These are phyloP conservation scores for Neofusicoccum cordaticola DNA, from an alignment of 2,329 filamentous ascomycete genomes.

Conservation along the genomic window DNA sequence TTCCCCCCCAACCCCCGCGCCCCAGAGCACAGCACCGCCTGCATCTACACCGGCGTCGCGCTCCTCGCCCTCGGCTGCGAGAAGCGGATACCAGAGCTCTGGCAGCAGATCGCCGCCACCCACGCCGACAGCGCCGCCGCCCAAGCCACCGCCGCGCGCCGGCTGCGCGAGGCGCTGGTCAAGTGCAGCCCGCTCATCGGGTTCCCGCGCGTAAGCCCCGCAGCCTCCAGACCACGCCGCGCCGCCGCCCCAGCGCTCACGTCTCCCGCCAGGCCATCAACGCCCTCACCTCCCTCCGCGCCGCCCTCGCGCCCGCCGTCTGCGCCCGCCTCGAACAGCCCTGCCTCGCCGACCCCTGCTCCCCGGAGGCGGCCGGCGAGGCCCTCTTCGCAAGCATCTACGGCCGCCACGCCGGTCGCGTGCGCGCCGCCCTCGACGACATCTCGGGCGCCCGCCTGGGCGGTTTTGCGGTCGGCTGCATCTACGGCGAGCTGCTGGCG, in stretches of 20 bases:
- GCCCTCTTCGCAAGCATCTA: conserved; percentile 16
- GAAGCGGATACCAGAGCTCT: conserved; percentile 6
- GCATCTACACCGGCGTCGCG: not conserved
- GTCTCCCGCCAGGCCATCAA: conserved; percentile 4
- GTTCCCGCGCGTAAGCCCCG: conserved; percentile 6
- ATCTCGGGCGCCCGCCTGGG: conserved; percentile 15
- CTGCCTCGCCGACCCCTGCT: too few relatives aligned
- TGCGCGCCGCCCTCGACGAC: conserved; percentile 10
- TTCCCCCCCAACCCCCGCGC: not conserved
- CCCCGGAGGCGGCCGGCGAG: not conserved
- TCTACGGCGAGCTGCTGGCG: conserved; percentile 17
- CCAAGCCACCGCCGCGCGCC: not conserved
- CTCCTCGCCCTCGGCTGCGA: conserved; percentile 9
- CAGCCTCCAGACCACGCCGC: too few relatives aligned
- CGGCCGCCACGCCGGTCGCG: conserved; percentile 16
- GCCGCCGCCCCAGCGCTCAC: not conserved
- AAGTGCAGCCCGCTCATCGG: conserved; percentile 15
- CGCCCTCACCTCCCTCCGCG: conserved; percentile 11
- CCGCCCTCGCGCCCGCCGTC: not conserved
- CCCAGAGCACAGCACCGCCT: conserved; percentile 3
- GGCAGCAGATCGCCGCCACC: not conserved
- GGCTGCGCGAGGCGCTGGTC: conserved; percentile 3
- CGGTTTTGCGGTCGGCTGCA: conserved; percentile 14
- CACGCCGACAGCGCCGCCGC: not conserved
- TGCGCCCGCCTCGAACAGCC: not conserved